These are phyloP conservation scores for Hymenoscyphus fraxineus DNA, from an alignment of 2,329 filamentous ascomycete genomes.

Conservation along the genomic window DNA sequence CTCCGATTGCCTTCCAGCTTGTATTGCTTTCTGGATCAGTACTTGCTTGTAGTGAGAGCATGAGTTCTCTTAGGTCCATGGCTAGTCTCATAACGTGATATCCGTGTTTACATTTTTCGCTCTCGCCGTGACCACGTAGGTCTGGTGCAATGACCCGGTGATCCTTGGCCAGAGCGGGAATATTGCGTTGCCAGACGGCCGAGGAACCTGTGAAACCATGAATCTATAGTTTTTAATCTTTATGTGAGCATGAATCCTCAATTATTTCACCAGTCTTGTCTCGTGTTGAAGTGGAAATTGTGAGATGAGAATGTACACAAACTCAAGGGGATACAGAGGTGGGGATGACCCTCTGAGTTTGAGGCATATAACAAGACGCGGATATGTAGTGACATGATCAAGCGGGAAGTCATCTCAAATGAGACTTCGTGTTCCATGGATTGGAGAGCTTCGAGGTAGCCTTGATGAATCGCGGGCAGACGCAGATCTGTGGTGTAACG, in stretches of 20 bases:
- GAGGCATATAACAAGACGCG: background rate
- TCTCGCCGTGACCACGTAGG: slow-evolving; percentile 32
- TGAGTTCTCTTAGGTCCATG: slow-evolving; percentile 31
- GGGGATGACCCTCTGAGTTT: background rate
- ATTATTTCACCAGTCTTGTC: background rate
- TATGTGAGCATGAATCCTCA: background rate
- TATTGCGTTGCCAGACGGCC: slow-evolving; percentile 32
- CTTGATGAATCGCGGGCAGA: background rate
- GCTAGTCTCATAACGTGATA: slow-evolving; percentile 33
- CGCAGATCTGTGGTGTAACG: background rate
- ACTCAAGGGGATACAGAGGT: slow-evolving; percentile 3
- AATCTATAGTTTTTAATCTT: slow-evolving; percentile 22
- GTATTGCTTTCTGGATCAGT: background rate
- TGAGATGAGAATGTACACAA: background rate
- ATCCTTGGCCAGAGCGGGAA: slow-evolving; percentile 20
- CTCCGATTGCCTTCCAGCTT: slow-evolving; percentile 29
- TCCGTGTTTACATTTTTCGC: slow-evolving; percentile 29
- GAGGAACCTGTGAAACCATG: slow-evolving; percentile 36
- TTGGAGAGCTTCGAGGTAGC: background rate
- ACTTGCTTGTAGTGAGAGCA: slow-evolving; percentile 10
- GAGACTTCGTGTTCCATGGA: background rate
- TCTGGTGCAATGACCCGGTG: slow-evolving; percentile 32
- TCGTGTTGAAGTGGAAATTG: background rate
- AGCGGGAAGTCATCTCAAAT: background rate
- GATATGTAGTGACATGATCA: background rate